Percentiles rank a stretch among this genome's conserved stretches.
These are phyloP conservation scores for Alternaria arborescens DNA, from an alignment of 2,329 filamentous ascomycete species.

Conservation along the genomic window DNA sequence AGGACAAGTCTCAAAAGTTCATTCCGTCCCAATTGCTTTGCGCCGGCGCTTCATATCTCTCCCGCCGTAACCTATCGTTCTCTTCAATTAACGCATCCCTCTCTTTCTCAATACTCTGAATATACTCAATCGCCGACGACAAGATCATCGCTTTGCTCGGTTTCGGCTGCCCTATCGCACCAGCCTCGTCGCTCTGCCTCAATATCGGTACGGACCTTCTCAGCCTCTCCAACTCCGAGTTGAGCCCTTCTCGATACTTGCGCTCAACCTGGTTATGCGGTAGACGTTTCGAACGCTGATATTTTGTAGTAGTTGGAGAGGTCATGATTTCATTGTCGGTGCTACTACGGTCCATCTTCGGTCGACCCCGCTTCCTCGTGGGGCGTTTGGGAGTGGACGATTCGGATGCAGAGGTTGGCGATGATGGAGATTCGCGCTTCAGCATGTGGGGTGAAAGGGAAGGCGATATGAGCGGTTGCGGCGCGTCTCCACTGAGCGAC, in stretches of 20 bases:
- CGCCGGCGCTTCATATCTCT: constrained; percentile 1
- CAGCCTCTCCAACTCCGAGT: constrained; percentile 42
- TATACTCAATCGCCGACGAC: constrained; percentile 45
- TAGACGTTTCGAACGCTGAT: constrained; percentile 31
- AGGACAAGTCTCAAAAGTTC: neutral
- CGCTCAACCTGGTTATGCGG: constrained; percentile 50
- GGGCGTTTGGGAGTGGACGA: constrained; percentile 36
- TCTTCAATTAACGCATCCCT: constrained; percentile 37
- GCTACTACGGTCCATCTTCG: constrained; percentile 37
- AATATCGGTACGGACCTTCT: constrained; percentile 42
- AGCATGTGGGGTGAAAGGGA: constrained; percentile 38
- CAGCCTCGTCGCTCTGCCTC: constrained; percentile 38
- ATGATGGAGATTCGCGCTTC: constrained; percentile 43
- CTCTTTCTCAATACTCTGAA: constrained; percentile 40
- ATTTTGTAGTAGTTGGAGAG: constrained; percentile 19
- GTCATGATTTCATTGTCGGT: constrained; percentile 22
- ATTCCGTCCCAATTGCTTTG: constrained; percentile 2
- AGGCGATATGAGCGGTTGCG: constrained; percentile 34
- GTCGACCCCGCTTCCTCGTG: constrained; percentile 44
- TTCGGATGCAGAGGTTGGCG: constrained; percentile 27
- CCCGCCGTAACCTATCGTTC: constrained; percentile 34
- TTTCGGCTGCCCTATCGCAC: constrained; percentile 38
- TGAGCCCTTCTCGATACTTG: constrained; percentile 42
- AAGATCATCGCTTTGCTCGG: constrained; percentile 48
- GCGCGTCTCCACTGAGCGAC: constrained; percentile 45